Conservation (phyloP, 495 filamentous ascomycete genomes). For the Staphylotrichum tortipilum region DNA sequence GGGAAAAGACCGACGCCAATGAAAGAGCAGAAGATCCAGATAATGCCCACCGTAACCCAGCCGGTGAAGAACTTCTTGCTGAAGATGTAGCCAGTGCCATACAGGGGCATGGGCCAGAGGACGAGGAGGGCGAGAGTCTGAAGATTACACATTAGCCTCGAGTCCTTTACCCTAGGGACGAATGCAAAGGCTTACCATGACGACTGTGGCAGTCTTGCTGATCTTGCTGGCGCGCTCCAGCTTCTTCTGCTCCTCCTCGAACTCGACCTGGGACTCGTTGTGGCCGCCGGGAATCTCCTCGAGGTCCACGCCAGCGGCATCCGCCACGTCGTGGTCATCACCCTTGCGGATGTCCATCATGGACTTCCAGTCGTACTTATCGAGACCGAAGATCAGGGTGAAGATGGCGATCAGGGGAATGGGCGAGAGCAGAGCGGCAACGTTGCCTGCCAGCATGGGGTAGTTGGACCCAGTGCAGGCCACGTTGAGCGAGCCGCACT, state of each 20-base stretch:
- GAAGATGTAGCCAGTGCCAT: slow-evolving; percentile 79
- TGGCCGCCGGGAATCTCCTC: slow-evolving; percentile 57
- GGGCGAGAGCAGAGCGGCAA: slow-evolving; percentile 68
- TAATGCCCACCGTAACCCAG: slow-evolving; percentile 77
- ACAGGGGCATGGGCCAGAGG: slow-evolving; percentile 95
- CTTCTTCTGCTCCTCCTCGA: slow-evolving; percentile 56
- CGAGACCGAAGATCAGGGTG: slow-evolving; percentile 61
- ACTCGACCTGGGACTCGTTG: slow-evolving; percentile 26
- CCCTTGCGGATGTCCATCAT: slow-evolving; percentile 79
- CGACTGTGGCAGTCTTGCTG: slow-evolving; percentile 65
- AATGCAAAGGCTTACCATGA: slow-evolving; percentile 37
- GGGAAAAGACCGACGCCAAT: slow-evolving; percentile 74
- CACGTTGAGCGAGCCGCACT: slow-evolving; percentile 67
- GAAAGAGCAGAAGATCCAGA: slow-evolving; percentile 76
- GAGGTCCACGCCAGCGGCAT: slow-evolving; percentile 59
- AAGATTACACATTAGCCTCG: background rate
- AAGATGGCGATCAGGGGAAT: slow-evolving; percentile 70
- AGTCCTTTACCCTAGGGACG: no score
- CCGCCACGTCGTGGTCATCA: slow-evolving; percentile 71
- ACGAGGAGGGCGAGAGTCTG: slow-evolving; percentile 66
- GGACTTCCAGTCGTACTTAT: slow-evolving; percentile 83
- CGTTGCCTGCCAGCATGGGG: slow-evolving; percentile 84
- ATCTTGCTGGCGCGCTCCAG: slow-evolving; percentile 67
- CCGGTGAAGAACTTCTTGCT: slow-evolving; percentile 87
- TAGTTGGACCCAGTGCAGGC: slow-evolving; percentile 71